Evolutionary conservation across 2,329 filamentous ascomycete species (phyloP), one percentile per base, ranked within the genome.

Genomic region (Aspergillus brasiliensis): DNA sequence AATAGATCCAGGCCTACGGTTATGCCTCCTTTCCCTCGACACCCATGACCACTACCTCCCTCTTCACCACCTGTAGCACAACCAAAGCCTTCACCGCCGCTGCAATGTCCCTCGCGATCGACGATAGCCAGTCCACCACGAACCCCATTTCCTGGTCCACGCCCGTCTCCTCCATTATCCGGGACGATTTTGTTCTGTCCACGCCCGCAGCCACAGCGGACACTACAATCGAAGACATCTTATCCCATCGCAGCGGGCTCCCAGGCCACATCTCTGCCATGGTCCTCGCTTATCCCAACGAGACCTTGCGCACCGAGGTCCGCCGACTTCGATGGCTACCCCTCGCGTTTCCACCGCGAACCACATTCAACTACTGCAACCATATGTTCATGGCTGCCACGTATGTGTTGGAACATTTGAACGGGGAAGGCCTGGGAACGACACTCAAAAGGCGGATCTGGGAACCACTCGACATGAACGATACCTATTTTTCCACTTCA

Each of bases 61-160:
- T 72, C 2, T 72, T 71, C 58, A 59, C 52, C 1, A 66, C 65
- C 1, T 69, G 66, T 37, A 71, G 69, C 53, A 72, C 70, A 4
- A 71, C 70, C 3, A 72, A 72, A 54, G 68, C 69, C 31, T 71
- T 72, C 49, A 65, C 68, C 8, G 66, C 66, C 3, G 67, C 69
- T 8, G 64, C 66, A 11, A 58, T 66, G 8, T 68, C 68, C 10
- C 44, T 68, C 2, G 56, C 52, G 1, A 66, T 71, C 19, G 58
- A 71, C 11, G 67, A 69, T 10, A 66, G 59, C 37, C 65, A 65
- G 17, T 8, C 54, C 15, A 58, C 59, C 0, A 8, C 63, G 2
- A 56, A 40, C 0, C 65, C 66, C 3, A 57, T 79, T 38, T 59
- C 60, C 19, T 80, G 77, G 75, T 62, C 69, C 0, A 79, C 76